phyloP scores from a whole-genome alignment of 345 rosid genomes.

The Heritiera fomes region DNA sequence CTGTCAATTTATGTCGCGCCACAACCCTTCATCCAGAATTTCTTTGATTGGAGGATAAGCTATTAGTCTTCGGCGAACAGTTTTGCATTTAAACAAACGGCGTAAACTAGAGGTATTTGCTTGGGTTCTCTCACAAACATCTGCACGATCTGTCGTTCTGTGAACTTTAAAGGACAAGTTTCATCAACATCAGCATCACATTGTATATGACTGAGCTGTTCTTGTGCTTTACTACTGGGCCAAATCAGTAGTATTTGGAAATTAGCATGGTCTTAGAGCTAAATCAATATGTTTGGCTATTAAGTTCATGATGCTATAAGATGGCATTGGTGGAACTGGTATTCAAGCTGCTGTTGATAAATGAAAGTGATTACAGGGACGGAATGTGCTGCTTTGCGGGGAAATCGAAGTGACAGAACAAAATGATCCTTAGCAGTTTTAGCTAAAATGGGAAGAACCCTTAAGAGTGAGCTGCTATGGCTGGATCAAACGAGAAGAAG shows the following conservation, averaged over 20 bases:
- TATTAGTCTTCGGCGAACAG: background rate
- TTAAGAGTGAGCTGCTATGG: background rate
- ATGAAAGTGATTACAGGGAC: background rate
- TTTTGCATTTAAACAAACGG: slow-evolving; percentile 7
- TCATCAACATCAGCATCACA: background rate
- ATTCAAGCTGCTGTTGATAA: background rate
- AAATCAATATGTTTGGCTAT: background rate
- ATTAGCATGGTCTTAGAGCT: background rate
- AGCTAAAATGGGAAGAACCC: slow-evolving; percentile 9
- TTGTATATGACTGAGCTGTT: background rate
- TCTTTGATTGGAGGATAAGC: background rate
- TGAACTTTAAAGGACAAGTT: background rate
- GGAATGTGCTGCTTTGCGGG: background rate
- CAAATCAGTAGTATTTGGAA: too few species aligned
- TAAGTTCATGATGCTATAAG: background rate
- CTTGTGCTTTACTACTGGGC: background rate
- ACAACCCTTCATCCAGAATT: background rate
- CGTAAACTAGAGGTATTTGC: slow-evolving; percentile 2
- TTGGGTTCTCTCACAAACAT: background rate
- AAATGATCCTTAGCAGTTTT: background rate
- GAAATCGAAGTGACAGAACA: background rate
- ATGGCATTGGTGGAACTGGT: background rate
- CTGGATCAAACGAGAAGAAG: background rate
- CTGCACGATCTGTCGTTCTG: background rate
- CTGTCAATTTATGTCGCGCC: background rate